phyloP scores from a whole-genome alignment of 805 yeast genomes.

The Kockiozyma suomiensis region DNA sequence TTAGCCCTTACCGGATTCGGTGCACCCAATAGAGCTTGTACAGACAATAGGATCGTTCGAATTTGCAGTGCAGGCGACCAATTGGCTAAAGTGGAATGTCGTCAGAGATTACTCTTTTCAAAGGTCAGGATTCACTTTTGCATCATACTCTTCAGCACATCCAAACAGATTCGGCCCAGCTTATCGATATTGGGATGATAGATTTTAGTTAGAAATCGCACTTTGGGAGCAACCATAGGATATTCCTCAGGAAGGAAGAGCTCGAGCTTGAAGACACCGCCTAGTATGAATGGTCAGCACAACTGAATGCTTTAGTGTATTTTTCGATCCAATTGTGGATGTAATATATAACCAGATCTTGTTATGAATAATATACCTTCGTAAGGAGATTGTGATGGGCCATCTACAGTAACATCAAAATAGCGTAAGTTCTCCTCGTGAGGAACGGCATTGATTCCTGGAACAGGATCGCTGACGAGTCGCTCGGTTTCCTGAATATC shows the following conservation, averaged over 20 bases:
- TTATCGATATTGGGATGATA: slow-evolving; percentile 97
- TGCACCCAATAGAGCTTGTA: slow-evolving; percentile 91
- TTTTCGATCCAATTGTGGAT: too few species aligned
- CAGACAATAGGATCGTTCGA: slow-evolving; percentile 83
- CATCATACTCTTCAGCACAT: slow-evolving; percentile 74
- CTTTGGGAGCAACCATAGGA: slow-evolving; percentile 87
- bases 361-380: slow-evolving; percentile 56
- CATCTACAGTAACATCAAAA: slow-evolving; percentile 88
- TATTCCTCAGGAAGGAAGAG: slow-evolving; percentile 93
- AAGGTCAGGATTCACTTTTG: too few species aligned
- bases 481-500: slow-evolving; percentile 80
- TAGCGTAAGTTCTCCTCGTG: slow-evolving; percentile 92
- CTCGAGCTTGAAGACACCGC: slow-evolving; percentile 75
- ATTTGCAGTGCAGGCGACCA: slow-evolving; percentile 99
- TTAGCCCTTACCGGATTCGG: slow-evolving; percentile 68
- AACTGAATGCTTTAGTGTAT: too few species aligned
- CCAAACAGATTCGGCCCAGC: slow-evolving; percentile 92
- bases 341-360: too few species aligned
- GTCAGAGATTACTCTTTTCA: neutral
- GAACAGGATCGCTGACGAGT: slow-evolving; percentile 89
- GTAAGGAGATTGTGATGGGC: slow-evolving; percentile 90
- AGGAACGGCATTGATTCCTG: slow-evolving; percentile 91
- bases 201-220: slow-evolving; percentile 87
- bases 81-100: slow-evolving; percentile 52
- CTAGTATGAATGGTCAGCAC: slow-evolving; percentile 21